Evolutionary conservation across 2,329 filamentous ascomycete species (phyloP), one percentile per base, ranked within the genome.

Genomic region (Trichophyton rubrum): DNA sequence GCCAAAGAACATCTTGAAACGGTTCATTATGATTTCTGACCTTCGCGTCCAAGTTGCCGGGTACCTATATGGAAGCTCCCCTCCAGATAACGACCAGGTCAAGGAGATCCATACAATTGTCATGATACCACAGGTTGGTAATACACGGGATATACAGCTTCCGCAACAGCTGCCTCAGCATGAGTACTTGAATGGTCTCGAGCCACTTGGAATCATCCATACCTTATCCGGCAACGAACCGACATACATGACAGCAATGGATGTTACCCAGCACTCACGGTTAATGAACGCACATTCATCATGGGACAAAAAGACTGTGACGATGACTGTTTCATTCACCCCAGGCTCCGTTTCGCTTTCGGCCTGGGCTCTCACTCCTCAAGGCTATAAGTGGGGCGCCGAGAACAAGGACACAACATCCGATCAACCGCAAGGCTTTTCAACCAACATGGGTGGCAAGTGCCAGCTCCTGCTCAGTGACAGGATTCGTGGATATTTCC

Each of bases 1-100:
- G 89, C 93, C 93, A 0, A 99, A 97, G 83, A 99, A 99, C 73
- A 87, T 99, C 56, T 82, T 99, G 68, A 96, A 96, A 81, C 89
- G 90, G 65, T 99, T 99, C 80, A 97, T 99, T 77, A 93, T 89
- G 24, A 95, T 99, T 70, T 88, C 93, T 55, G 93, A 99, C 77
- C 83, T 99, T 60, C 88, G 95, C 56, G 91, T 97, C 13, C 93
- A 99, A 75, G 91, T 99, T 57, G 91, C 92, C 15, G 93, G 91
- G 1, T 99, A 96, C 72, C 82, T 99, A 0, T 99, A 99, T 72
- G 93, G 93, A 66, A 85, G 85, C 55, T 96, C 92, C 0, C 91
- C 93, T 2, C 86, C 89, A 5, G 93, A 97, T 76, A 96, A 97
- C 70, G 88, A 92, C 66, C 89, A 95, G 70, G 89, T 99, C 74